Base-by-base conservation (phyloP, 768 basidiomycete species). In the Podaxis sp. region DNA sequence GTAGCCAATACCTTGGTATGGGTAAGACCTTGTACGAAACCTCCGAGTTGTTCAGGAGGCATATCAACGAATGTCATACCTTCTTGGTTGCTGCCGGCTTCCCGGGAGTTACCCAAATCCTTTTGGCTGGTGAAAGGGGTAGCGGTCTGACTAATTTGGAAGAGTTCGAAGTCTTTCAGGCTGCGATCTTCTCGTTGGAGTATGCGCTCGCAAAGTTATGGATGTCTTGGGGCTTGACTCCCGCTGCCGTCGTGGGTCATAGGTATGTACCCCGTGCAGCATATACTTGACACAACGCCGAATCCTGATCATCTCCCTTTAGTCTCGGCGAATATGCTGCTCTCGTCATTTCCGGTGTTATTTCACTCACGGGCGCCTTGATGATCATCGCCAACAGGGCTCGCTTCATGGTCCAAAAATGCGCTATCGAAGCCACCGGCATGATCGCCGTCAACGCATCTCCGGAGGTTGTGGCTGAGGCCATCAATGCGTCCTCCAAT, bases 261-360 rank as follows among this genome's bases (percentile, higher is more conserved):
- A 92, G 90, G 90, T 90, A 36, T 28, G 58, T n/a, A 36, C 52
- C 22, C 36, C 30, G 2, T 11, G 12, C 20, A 37, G 15, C 46
- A 20, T 15, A n/a, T 46, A 17, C 22, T 63, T 22, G 28, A 46
- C 46, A n/a, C 48, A 20, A 17, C 24, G 15, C 37, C 41, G 30
- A 56, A 17, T 22, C 33, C 69, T 28, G 54, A 17, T n/a, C 5
- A 20, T 22, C 17, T 48, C 28, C 54, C 63, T 10, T 33, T 33
- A 92, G 90, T 71, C 78, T 92, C 17, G 90, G 90, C 44, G 90
- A 92, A 75, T 91, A 89, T 59, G 85, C 85, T 7, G 90, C 87
- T 10, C 80, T 91, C 44, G 86, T 87, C 17, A 74, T 80, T n/a
- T 84, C 89, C 0, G 82, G 78, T 0, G 84, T 89, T 1, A 67